These are phyloP conservation scores for Lablab purpureus DNA, from an alignment of 306 rosid genomes.

Conservation along the genomic window DNA sequence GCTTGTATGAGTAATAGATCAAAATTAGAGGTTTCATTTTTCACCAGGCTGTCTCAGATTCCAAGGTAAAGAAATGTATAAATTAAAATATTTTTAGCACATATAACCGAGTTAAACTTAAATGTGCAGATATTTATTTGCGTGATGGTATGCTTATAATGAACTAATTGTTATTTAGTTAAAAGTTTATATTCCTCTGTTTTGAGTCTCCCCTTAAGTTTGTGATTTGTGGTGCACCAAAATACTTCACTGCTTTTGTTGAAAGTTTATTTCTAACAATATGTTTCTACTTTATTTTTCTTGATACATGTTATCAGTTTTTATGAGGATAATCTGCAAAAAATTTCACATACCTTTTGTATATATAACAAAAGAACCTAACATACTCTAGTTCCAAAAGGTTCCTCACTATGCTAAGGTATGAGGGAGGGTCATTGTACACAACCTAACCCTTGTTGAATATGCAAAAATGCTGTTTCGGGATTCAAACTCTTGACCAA, in stretches of 20 bases:
- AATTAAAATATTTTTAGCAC: too few relatives aligned
- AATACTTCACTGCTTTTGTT: not conserved
- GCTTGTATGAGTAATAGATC: not conserved
- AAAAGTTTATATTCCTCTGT: not conserved
- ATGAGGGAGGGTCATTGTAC: not conserved
- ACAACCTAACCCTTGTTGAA: not conserved
- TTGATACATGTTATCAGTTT: not conserved
- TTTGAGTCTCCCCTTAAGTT: not conserved
- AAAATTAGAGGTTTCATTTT: constrained; percentile 9
- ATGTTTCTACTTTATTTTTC: not conserved
- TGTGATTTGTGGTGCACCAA: not conserved
- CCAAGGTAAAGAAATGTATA: not conserved
- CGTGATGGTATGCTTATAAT: constrained; percentile 10
- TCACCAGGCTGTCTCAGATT: not conserved
- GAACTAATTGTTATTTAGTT: constrained; percentile 23
- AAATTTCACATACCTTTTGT: not conserved
- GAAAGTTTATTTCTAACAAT: not conserved
- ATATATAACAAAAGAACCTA: too few relatives aligned
- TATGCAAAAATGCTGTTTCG: not conserved
- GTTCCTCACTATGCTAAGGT: not conserved
- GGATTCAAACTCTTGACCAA: not conserved
- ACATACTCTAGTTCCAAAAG: too few relatives aligned
- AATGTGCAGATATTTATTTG: constrained; percentile 22
- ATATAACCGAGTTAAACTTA: not conserved
- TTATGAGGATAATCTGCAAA: not conserved